These are phyloP conservation scores for Fomitopsis palustris DNA, from an alignment of 1,284 basidiomycete species.

Conservation along the genomic window DNA sequence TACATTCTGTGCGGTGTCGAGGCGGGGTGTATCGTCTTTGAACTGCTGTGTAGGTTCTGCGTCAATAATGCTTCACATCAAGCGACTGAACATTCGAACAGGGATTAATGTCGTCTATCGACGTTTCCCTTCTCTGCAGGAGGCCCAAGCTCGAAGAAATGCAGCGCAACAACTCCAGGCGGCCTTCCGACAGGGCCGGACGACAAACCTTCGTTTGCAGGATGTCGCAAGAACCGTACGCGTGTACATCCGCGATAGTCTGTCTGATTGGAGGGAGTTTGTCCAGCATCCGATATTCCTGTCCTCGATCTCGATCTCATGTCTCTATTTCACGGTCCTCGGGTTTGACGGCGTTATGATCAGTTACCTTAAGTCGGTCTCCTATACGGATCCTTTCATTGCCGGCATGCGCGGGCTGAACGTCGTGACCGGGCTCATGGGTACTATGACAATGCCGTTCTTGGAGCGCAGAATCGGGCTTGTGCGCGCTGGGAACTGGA, in stretches of 20 bases:
- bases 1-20: slow-evolving; percentile 31
- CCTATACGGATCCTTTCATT: slow-evolving; percentile 48
- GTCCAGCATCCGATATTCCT: slow-evolving; percentile 42
- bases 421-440: slow-evolving; percentile 41
- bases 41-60: slow-evolving; percentile 25
- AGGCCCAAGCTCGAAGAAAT: slow-evolving; percentile 17
- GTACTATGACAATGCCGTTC: slow-evolving; percentile 42
- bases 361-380: slow-evolving; percentile 41
- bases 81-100: background rate
- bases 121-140: slow-evolving; percentile 30
- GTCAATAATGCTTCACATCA: no score
- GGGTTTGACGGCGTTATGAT: slow-evolving; percentile 50
- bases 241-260: slow-evolving; percentile 6
- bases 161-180: background rate
- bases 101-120: slow-evolving; percentile 32
- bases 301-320: slow-evolving; percentile 42
- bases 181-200: background rate
- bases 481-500: slow-evolving; percentile 46
- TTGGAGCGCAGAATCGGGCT: slow-evolving; percentile 40
- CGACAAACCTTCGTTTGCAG: background rate
- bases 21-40: slow-evolving; percentile 30
- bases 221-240: background rate
- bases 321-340: slow-evolving; percentile 43
- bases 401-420: slow-evolving; percentile 51
- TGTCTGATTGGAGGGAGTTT: slow-evolving; percentile 42